phyloP scores from a whole-genome alignment of 2,329 filamentous ascomycete species.

The Fusarium sp. region DNA sequence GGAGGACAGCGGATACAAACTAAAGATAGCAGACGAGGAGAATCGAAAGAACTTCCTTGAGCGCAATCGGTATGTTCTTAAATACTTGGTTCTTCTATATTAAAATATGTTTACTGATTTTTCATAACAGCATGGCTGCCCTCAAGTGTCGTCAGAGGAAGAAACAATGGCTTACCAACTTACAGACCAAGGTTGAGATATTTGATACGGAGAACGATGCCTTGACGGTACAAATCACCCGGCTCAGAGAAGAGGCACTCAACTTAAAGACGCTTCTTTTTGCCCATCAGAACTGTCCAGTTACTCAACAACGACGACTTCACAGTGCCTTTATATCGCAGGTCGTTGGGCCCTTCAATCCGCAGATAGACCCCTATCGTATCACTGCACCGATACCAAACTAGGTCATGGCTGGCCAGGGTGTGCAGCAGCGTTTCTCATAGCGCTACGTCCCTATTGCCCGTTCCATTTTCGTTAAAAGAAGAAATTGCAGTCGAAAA shows the following conservation, averaged over 20 bases:
- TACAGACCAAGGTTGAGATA: slow-evolving; percentile 95
- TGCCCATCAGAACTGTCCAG: slow-evolving; percentile 95
- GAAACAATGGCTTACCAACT: slow-evolving; percentile 97
- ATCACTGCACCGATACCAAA: not conserved
- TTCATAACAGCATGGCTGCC: slow-evolving; percentile 71
- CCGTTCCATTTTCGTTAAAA: too few species aligned
- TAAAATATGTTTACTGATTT: not conserved
- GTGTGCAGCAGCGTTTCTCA: not conserved
- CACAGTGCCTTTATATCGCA: not conserved
- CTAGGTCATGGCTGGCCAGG: not conserved
- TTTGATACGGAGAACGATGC: slow-evolving; percentile 93
- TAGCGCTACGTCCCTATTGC: not conserved
- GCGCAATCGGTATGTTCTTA: not conserved
- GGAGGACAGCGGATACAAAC: not conserved
- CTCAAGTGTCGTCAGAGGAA: slow-evolving; percentile 97
- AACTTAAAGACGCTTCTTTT: slow-evolving; percentile 92
- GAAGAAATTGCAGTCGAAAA: not conserved
- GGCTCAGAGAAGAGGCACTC: slow-evolving; percentile 90
- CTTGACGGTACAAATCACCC: slow-evolving; percentile 83
- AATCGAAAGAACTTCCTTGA: not conserved
- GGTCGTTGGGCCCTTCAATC: slow-evolving; percentile 59
- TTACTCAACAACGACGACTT: slow-evolving; percentile 68
- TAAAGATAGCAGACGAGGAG: not conserved
- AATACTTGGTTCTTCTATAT: not conserved
- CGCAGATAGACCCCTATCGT: slow-evolving; percentile 40